Evolutionary conservation across 2,329 filamentous ascomycete species (phyloP).

Genomic region (Ophiostoma himal-ulmi): DNA sequence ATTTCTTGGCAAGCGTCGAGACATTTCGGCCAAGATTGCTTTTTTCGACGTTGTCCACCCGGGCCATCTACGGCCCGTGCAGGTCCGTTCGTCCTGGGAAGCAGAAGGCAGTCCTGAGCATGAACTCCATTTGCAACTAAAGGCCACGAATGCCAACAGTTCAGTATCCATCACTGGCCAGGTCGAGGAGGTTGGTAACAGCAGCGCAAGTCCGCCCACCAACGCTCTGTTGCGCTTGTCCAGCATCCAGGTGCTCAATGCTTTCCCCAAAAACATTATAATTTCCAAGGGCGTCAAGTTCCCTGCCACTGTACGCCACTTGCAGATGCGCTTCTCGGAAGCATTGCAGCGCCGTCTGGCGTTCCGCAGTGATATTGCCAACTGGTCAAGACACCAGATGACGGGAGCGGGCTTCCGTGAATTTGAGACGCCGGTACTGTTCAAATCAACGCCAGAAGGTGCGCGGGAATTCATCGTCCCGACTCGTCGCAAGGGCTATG

Average conservation of each 20-base stretch:
- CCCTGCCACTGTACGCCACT: conserved; percentile 66
- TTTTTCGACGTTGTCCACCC: conserved; percentile 57
- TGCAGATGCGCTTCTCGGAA: conserved; percentile 74
- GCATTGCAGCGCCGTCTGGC: conserved; percentile 61
- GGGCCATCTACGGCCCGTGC: conserved; percentile 32
- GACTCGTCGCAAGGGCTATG: conserved; percentile 66
- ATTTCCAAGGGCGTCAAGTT: conserved; percentile 70
- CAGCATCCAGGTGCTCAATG: conserved; percentile 62
- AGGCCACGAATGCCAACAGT: conserved; percentile 44
- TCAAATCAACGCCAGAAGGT: conserved; percentile 96
- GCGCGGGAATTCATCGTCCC: conserved; percentile 93
- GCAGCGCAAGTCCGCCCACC: background rate
- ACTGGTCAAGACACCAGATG: conserved; percentile 25
- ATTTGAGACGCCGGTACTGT: conserved; percentile 86
- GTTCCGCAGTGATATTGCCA: conserved; percentile 53
- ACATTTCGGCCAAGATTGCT: conserved; percentile 61
- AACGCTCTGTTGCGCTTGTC: conserved; percentile 40
- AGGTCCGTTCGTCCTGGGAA: conserved; percentile 40
- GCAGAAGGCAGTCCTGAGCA: conserved; percentile 35
- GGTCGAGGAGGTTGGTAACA: conserved; percentile 25
- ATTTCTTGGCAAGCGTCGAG: conserved; percentile 63
- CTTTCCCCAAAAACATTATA: conserved; percentile 69
- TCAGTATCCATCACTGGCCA: conserved; percentile 46
- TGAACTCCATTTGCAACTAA: conserved; percentile 38
- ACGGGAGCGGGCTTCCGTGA: conserved; percentile 56